Conservation (phyloP, 768 basidiomycete species). For the Pholiota conissans region DNA sequence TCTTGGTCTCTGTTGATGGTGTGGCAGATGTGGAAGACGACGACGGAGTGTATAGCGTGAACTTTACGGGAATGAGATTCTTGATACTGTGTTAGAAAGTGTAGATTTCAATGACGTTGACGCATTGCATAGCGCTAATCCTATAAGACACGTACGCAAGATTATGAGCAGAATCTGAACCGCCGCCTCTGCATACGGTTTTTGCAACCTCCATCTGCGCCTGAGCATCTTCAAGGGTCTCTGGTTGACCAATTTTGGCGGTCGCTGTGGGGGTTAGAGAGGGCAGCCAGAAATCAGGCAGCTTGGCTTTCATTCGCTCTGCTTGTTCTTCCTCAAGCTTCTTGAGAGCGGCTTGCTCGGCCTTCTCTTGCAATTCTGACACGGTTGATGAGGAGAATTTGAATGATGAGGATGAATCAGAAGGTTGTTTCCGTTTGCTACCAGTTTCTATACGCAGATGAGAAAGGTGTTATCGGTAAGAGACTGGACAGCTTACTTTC, state of each 20-base stretch:
- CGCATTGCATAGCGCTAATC: not conserved
- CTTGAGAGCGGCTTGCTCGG: conserved; percentile 84
- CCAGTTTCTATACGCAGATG: conserved; percentile 39
- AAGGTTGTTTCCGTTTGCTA: conserved; percentile 65
- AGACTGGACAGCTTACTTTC: conserved; percentile 4
- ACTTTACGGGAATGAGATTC: conserved; percentile 77
- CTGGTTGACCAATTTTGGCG: conserved; percentile 30
- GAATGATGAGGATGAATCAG: conserved; percentile 37
- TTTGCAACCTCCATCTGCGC: conserved; percentile 57
- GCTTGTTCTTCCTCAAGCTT: conserved; percentile 85
- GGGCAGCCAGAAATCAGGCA: conserved; percentile 98
- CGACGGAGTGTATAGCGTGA: conserved; percentile 51
- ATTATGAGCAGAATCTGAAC: conserved; percentile 73
- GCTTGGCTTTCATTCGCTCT: conserved; percentile 80
- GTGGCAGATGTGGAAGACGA: conserved; percentile 38
- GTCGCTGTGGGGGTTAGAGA: conserved; percentile 75
- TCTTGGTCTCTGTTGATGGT: conserved; percentile 39
- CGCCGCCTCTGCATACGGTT: conserved; percentile 86
- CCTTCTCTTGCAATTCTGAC: conserved; percentile 71
- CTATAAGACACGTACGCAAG: conserved; percentile 55
- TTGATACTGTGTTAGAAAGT: conserved; percentile 47
- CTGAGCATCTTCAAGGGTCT: conserved; percentile 66
- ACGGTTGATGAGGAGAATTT: conserved; percentile 75
- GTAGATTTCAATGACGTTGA: not conserved
- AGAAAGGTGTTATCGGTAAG: not conserved